These are phyloP conservation scores for Lyophyllum decastes DNA, from an alignment of 768 basidiomycete genomes.

Conservation along the genomic window DNA sequence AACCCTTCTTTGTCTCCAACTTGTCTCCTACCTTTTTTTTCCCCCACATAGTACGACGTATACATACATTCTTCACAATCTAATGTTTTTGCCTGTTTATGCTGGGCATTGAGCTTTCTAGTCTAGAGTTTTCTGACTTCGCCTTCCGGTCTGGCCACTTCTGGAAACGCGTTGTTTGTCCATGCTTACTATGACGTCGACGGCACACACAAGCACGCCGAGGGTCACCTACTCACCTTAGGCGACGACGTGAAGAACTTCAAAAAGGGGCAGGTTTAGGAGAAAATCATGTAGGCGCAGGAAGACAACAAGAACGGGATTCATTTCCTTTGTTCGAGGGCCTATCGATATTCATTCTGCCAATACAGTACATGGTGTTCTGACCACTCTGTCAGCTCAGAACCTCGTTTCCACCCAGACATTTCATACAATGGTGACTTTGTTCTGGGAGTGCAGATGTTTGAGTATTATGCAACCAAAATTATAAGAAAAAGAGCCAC, in stretches of 20 bases:
- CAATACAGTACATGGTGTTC: background rate
- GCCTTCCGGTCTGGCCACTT: background rate
- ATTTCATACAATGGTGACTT: constrained; percentile 33
- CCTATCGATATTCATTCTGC: too few species aligned
- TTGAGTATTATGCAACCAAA: background rate
- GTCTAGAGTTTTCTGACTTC: too few species aligned
- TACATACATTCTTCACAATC: background rate
- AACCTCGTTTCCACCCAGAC: background rate
- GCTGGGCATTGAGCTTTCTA: too few species aligned
- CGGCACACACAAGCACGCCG: too few species aligned
- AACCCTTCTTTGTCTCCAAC: background rate
- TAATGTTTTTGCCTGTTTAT: background rate
- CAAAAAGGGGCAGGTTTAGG: too few species aligned
- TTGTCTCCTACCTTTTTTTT: background rate
- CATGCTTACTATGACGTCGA: background rate
- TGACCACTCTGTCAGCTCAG: background rate
- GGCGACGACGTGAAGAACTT: too few species aligned
- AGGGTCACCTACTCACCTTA: too few species aligned
- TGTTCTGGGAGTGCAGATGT: constrained; percentile 30
- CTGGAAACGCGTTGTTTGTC: background rate
- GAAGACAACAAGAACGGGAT: too few species aligned
- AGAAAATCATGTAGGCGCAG: too few species aligned
- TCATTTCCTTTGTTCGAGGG: too few species aligned
- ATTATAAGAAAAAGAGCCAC: background rate
- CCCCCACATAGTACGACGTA: background rate